These are phyloP conservation scores for Penicillium sp. DNA, from an alignment of 2,329 filamentous ascomycete genomes.

Conservation along the genomic window DNA sequence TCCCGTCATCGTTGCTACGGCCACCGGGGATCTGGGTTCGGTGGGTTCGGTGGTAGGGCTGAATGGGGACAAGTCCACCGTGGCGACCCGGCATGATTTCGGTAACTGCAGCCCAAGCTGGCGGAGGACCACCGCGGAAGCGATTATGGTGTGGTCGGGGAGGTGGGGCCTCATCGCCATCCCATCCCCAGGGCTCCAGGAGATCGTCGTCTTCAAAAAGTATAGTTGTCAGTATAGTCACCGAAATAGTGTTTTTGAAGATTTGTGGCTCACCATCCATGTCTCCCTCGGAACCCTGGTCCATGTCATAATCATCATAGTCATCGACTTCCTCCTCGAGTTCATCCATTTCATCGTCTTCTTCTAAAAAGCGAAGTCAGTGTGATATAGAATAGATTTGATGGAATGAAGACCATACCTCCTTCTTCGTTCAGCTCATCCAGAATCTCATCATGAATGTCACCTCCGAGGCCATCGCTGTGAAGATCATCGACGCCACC, in stretches of 20 bases:
- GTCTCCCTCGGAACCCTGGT: constrained; percentile 42
- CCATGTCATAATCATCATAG: constrained; percentile 46
- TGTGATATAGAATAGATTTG: background rate
- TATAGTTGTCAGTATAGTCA: constrained; percentile 32
- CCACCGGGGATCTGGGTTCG: constrained; percentile 47
- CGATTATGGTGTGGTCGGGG: constrained; percentile 50
- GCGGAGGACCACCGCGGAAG: constrained; percentile 54
- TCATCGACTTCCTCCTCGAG: constrained; percentile 48
- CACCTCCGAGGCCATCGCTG: constrained; percentile 49
- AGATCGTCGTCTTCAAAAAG: constrained; percentile 35
- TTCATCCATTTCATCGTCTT: constrained; percentile 48
- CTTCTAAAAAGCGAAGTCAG: constrained; percentile 52
- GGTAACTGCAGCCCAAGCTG: constrained; percentile 63
- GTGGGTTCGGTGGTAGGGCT: constrained; percentile 44
- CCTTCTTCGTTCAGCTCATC: constrained; percentile 60
- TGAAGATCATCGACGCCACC: constrained; percentile 45
- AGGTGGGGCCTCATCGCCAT: constrained; percentile 51
- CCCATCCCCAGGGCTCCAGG: constrained; percentile 51
- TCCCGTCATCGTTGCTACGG: constrained; percentile 71
- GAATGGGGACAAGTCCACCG: constrained; percentile 38
- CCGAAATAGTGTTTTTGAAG: background rate
- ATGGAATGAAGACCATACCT: constrained; percentile 40
- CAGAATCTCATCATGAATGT: constrained; percentile 44
- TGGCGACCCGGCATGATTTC: constrained; percentile 55
- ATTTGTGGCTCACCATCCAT: constrained; percentile 31